Evolutionary conservation across 2,329 filamentous ascomycete genomes (phyloP).

Genomic region (Claviceps sorghi): DNA sequence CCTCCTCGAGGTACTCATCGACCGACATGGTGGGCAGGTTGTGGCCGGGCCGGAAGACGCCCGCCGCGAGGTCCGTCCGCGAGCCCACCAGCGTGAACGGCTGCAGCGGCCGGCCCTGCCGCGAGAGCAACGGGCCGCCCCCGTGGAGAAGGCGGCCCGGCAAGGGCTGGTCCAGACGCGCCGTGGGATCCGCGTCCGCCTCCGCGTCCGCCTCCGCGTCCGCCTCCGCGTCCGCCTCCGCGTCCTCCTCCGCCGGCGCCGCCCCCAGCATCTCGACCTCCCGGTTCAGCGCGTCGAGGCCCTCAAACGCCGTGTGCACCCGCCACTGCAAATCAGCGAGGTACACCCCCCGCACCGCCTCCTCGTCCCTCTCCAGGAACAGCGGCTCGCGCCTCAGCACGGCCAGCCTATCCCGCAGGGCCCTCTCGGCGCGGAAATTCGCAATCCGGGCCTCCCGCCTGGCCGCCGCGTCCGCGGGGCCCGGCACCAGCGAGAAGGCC

Average conservation of each 20-base stretch:
- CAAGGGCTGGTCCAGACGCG: constrained; percentile 56
- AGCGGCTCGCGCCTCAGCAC: constrained; percentile 28
- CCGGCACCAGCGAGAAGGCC: constrained; percentile 58
- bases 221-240: constrained; percentile 24
- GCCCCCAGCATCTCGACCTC: constrained; percentile 71
- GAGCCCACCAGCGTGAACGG: constrained; percentile 77
- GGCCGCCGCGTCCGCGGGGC: constrained; percentile 41
- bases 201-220: constrained; percentile 14
- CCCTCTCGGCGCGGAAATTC: constrained; percentile 73
- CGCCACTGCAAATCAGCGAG: constrained; percentile 60
- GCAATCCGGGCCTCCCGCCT: constrained; percentile 74
- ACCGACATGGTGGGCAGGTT: constrained; percentile 95
- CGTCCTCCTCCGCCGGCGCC: constrained; percentile 43
- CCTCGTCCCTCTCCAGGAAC: constrained; percentile 59
- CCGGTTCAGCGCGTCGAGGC: constrained; percentile 72
- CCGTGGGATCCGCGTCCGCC: constrained; percentile 32
- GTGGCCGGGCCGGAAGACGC: constrained; percentile 82
- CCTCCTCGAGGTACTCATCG: constrained; percentile 93
- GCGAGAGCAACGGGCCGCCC: constrained; percentile 61
- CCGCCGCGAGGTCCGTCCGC: constrained; percentile 58
- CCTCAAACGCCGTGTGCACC: constrained; percentile 69
- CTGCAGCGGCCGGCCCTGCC: constrained; percentile 69
- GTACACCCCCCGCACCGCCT: constrained; percentile 64
- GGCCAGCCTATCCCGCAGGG: constrained; percentile 69
- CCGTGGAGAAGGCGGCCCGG: constrained; percentile 28